Base-by-base conservation (phyloP, 805 yeast species). In the Pichia nanzhaoensis region DNA sequence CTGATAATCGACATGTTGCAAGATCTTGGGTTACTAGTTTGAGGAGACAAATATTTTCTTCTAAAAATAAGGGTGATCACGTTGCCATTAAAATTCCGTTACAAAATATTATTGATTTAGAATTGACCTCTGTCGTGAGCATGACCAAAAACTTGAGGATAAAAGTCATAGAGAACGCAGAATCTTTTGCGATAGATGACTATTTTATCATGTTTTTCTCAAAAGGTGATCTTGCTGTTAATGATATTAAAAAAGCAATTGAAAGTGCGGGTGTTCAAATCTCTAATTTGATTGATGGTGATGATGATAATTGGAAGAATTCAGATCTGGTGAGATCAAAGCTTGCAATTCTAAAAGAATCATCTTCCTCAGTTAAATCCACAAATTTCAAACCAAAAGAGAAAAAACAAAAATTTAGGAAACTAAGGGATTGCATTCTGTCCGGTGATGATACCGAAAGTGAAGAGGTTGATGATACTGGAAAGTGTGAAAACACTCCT, bases 61-160 rank as follows among this genome's bases (percentile, higher is more conserved):
- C 83, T 34, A 72, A 84, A 44, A 84, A 86, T 59, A 69, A 73
- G 20, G 82, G 81, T 13, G 82, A 82, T 53, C 81, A 82, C 48
- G 93, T 87, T 13, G 75, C 84, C 18, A 68, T 90, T 17, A 84
- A 84, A 53, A 77, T 91, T 4, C 97, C 97, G 0, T 56, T 84
- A 21, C 74, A 70, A 31, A 83, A 82, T 55, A 66, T 91, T 13
- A 56, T 83, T 8, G 84, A 82, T 55, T 59, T 80, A 21, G 83
- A 78, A 38, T 71, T 76, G 40, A 73, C 75, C 18, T 59, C 73
- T 24, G 73, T 84, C 4, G 67, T 82, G 34, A 81, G 81, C 14
- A 62, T 64, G 18, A 77, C 83, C 1, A 72, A 74, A 21, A 78
- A 80, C 14, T 60, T 86, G 31, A 67, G 77, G 38, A 54, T 87